Base-by-base conservation (phyloP, 208 protist species). In the Acanthamoeba triangularis region DNA sequence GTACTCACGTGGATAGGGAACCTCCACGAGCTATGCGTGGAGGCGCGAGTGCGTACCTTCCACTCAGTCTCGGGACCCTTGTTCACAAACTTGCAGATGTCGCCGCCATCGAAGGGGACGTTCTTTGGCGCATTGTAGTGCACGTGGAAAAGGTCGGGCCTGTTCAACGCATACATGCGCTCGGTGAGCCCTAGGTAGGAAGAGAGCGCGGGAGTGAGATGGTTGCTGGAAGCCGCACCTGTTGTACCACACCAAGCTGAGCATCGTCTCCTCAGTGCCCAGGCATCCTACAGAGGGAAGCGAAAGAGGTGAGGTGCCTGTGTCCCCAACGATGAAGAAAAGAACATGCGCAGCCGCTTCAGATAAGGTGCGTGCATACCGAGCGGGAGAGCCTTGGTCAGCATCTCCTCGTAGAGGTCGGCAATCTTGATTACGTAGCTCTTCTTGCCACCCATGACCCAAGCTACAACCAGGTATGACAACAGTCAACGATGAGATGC, bases 91-190 rank as follows among this genome's bases (percentile, higher is more conserved):
- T 93, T 78, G 87, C 87, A 93, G 65, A 67, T 59, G 44, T 93
- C 87, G 25, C 56, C 63, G 35, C 87, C 87, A 33, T 93, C 87
- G 30, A 93, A 93, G 35, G 87, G 56, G 5, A 76, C 65, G 18
- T 37, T 3, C 87, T 74, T 93, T 49, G 56, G 65, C 35, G 87
- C 87, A 30, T 93, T 93, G 87, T 93, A 93, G 37, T 78, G 65
- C 11, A 93, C 65, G 61, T 93, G 87, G 87, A 93, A 93, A 11
- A 93, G 87, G n/a, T 93, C 63, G 35, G 87, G 87, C 56, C 65
- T 93, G 59, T 63, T 28, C 7, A 56, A 63, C 59, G 59, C n/a
- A n/a, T n/a, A n/a, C n/a, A n/a, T n/a, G n/a, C n/a, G n/a, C n/a
- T n/a, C n/a, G n/a, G n/a, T n/a, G n/a, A n/a, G n/a, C n/a, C n/a